These are phyloP conservation scores for Salix suchowensis DNA, from an alignment of 345 rosid species.

Conservation along the genomic window DNA sequence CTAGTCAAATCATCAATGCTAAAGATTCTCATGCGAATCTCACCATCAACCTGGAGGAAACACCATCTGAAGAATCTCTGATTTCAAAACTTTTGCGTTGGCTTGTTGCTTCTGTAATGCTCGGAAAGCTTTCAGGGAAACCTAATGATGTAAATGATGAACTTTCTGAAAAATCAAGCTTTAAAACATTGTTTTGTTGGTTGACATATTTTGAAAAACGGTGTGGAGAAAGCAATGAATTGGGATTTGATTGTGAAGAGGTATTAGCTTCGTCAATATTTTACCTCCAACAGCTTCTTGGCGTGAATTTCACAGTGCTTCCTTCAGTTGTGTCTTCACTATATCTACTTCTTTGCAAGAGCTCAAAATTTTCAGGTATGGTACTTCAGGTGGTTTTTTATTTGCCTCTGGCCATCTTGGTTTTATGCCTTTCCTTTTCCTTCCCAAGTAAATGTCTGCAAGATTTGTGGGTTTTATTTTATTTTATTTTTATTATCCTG, in stretches of 20 bases:
- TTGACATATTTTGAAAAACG: constrained; percentile 35
- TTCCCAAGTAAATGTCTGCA: not conserved
- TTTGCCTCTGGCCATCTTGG: not conserved
- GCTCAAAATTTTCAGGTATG: constrained; percentile 41
- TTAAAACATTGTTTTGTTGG: constrained; percentile 38
- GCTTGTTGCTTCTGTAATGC: constrained; percentile 73
- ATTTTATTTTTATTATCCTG: not conserved
- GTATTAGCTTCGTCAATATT: constrained; percentile 46
- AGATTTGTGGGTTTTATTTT: no score
- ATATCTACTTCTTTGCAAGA: constrained; percentile 39
- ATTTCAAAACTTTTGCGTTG: constrained; percentile 74
- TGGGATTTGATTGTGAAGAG: constrained; percentile 28
- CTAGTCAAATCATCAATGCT: constrained; percentile 17
- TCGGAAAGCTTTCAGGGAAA: constrained; percentile 45
- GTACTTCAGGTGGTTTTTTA: not conserved
- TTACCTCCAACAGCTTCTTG: constrained; percentile 59
- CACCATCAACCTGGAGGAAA: constrained; percentile 27
- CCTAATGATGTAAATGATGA: constrained; percentile 19
- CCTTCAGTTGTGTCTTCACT: constrained; percentile 70
- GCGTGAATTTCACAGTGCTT: constrained; percentile 36
- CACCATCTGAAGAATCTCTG: constrained; percentile 47
- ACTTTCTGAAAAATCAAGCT: constrained; percentile 26
- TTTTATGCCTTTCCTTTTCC: not conserved
- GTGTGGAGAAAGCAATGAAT: constrained; percentile 23
- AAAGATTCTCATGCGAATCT: constrained; percentile 22